Evolutionary conservation across 306 rosid genomes (phyloP).

Genomic region (Fragaria nilgerrensis): DNA sequence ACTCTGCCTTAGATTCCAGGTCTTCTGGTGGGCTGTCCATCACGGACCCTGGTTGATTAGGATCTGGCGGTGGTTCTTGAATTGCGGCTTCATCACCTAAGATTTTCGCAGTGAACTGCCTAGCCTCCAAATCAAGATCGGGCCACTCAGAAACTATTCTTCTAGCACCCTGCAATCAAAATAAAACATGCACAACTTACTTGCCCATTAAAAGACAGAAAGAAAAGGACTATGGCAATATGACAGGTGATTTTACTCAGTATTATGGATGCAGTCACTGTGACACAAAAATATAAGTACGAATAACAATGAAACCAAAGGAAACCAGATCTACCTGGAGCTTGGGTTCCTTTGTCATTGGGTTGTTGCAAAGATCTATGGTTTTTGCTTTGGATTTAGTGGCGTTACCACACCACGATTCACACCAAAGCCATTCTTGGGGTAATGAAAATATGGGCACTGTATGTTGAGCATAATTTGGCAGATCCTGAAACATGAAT

Average conservation of each 20-base stretch:
- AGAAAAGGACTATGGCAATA: constrained; percentile 1
- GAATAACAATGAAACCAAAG: not conserved
- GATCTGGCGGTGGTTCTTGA: constrained; percentile 43
- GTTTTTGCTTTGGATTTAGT: constrained; percentile 94
- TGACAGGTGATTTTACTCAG: constrained; percentile 11
- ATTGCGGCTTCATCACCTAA: constrained; percentile 52
- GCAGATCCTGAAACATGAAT: constrained; percentile 77
- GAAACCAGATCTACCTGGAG: constrained; percentile 59
- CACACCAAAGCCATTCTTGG: constrained; percentile 99
- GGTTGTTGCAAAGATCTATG: constrained; percentile 97
- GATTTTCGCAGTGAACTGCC: constrained; percentile 73
- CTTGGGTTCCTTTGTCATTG: constrained; percentile 99
- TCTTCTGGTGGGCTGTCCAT: constrained; percentile 38
- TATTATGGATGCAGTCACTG: not conserved
- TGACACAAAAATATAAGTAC: not conserved
- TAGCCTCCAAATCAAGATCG: constrained; percentile 87
- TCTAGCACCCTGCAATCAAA: constrained; percentile 71
- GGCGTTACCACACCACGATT: constrained; percentile 99
- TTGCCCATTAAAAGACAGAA: not conserved
- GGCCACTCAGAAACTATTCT: constrained; percentile 95
- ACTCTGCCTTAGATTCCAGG: constrained; percentile 74
- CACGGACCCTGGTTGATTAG: constrained; percentile 30
- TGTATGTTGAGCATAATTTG: constrained; percentile 96
- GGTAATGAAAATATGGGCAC: constrained; percentile 96
- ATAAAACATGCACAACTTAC: constrained; percentile 11